A percentile compares a stretch with the other conserved stretches of the same genome.
phyloP scores from a whole-genome alignment of 2,329 filamentous ascomycete species.

The Alternaria sp. region DNA sequence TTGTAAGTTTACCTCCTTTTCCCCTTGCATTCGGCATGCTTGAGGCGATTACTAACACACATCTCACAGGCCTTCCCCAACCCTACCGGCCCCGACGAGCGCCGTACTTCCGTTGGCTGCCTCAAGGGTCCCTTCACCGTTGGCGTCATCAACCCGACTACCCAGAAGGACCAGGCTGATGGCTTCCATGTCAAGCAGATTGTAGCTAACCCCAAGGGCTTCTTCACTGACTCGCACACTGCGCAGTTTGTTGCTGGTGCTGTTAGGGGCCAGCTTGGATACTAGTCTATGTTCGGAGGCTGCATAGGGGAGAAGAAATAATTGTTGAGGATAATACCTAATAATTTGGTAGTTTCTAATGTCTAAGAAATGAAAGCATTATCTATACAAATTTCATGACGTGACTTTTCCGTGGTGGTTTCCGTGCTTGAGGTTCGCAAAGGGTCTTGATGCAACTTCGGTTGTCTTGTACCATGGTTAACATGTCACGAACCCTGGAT shows the following conservation, averaged over 20 bases:
- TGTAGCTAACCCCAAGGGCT: slow-evolving; percentile 57
- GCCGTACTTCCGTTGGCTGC: slow-evolving; percentile 33
- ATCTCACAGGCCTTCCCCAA: slow-evolving; percentile 26
- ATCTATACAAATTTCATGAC: background rate
- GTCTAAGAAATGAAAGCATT: background rate
- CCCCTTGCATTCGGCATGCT: background rate
- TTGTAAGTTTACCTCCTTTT: slow-evolving; percentile 40
- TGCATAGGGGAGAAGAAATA: background rate
- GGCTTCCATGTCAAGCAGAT: slow-evolving; percentile 60
- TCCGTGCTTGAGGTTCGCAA: background rate
- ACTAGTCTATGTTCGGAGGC: too few species aligned
- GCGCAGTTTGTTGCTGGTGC: slow-evolving; percentile 58
- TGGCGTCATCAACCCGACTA: slow-evolving; percentile 39
- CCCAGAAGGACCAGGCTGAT: slow-evolving; percentile 52
- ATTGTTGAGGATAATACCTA: background rate
- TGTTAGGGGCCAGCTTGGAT: slow-evolving; percentile 56
- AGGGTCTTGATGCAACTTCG: background rate
- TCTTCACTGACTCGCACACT: slow-evolving; percentile 63
- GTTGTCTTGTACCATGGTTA: background rate
- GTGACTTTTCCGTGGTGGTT: background rate
- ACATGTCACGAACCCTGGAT: background rate
- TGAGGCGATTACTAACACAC: background rate
- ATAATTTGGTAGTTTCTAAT: background rate
- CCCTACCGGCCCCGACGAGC: slow-evolving; percentile 47
- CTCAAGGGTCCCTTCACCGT: slow-evolving; percentile 38